A percentile compares a stretch with the other conserved stretches of the same genome.
Conservation (phyloP, 345 rosid genomes). For the Jatropha curcas region DNA sequence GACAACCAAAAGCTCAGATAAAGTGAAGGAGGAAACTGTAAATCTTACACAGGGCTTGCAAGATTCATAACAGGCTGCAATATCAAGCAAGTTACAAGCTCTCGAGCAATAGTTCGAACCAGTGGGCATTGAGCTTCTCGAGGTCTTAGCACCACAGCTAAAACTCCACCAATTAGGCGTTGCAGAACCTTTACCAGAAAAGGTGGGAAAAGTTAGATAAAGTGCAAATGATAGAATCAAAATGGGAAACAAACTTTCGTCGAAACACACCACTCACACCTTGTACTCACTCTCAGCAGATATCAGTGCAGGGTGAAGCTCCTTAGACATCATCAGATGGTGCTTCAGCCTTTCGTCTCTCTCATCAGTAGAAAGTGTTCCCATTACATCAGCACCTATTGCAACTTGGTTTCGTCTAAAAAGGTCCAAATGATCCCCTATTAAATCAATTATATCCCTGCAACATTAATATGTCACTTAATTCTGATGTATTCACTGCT, state of each 20-base stretch:
- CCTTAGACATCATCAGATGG: slow-evolving; percentile 82
- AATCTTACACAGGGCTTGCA: slow-evolving; percentile 78
- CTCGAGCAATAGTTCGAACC: slow-evolving; percentile 89
- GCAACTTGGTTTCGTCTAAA: slow-evolving; percentile 91
- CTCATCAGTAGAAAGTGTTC: slow-evolving; percentile 78
- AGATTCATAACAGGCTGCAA: slow-evolving; percentile 84
- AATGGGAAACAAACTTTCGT: slow-evolving; percentile 11
- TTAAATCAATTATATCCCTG: slow-evolving; percentile 93
- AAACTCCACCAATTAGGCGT: slow-evolving; percentile 75
- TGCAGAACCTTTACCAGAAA: slow-evolving; percentile 67
- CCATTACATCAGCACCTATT: slow-evolving; percentile 89
- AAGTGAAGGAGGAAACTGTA: slow-evolving; percentile 10
- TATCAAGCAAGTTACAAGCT: slow-evolving; percentile 92
- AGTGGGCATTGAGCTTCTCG: slow-evolving; percentile 94
- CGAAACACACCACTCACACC: slow-evolving; percentile 66
- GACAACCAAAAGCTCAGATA: background rate
- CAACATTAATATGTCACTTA: slow-evolving; percentile 29
- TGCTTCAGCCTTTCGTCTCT: slow-evolving; percentile 92
- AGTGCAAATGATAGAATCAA: slow-evolving; percentile 9
- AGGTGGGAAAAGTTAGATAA: slow-evolving; percentile 7
- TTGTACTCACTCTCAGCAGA: slow-evolving; percentile 98
- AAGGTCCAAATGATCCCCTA: slow-evolving; percentile 88
- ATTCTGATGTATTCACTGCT: slow-evolving; percentile 7
- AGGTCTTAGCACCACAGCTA: slow-evolving; percentile 76
- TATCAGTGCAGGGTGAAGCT: slow-evolving; percentile 87